Conservation (phyloP, 495 filamentous ascomycete genomes). For the Penicillium coffeae region DNA sequence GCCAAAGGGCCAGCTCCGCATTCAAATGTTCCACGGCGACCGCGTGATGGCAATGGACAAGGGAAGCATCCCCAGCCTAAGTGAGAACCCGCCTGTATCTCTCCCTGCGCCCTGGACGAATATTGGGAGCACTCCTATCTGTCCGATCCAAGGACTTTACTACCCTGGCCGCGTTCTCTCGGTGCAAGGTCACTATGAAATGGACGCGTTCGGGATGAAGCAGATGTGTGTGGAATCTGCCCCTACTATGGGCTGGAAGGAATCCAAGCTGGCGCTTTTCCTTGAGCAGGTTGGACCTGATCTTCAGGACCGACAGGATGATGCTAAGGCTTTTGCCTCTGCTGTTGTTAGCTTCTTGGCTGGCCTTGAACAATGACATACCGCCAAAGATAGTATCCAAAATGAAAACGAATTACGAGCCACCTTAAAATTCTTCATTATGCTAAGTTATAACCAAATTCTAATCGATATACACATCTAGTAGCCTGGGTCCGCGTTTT, state of each 20-base stretch:
- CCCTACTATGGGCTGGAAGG: conserved; percentile 23
- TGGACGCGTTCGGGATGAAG: conserved; percentile 31
- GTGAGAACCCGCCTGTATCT: conserved; percentile 22
- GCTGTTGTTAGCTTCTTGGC: conserved; percentile 24
- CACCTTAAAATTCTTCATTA: neutral
- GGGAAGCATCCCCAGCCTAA: conserved; percentile 13
- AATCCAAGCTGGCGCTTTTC: conserved; percentile 24
- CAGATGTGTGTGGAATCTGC: conserved; percentile 31
- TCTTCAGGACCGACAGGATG: conserved; percentile 16
- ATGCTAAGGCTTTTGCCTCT: conserved; percentile 21
- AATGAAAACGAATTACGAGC: neutral
- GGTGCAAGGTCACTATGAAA: conserved; percentile 37
- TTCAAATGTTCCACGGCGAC: conserved; percentile 41
- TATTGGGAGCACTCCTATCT: conserved; percentile 30
- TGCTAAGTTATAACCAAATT: neutral
- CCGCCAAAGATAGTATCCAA: too few relatives aligned
- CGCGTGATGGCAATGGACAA: conserved; percentile 28
- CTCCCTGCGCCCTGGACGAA: conserved; percentile 29
- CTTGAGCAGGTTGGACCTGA: conserved; percentile 27
- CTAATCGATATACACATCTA: neutral
- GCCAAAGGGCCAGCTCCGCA: conserved; percentile 17
- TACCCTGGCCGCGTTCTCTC: conserved; percentile 28
- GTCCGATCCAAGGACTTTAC: conserved; percentile 40
- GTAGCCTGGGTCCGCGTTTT: neutral
- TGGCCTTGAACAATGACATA: conserved; percentile 20